Evolutionary conservation across 2,329 filamentous ascomycete species (phyloP).

Genomic region (Hypoxylon rubiginosum): DNA sequence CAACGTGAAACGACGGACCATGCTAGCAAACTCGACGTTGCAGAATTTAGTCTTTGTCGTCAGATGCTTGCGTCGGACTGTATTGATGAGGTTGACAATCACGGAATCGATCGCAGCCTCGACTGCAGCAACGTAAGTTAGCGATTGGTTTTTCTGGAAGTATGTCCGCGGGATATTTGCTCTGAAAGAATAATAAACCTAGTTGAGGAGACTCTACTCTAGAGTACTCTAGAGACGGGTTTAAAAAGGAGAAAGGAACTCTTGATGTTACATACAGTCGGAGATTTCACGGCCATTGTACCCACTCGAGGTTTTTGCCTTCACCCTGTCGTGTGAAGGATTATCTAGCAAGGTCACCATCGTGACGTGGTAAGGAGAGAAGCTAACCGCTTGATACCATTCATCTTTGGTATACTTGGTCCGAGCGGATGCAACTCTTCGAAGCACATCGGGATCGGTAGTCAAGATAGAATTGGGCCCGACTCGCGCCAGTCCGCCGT

Average conservation of each 20-base stretch:
- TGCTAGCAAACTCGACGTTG: slow-evolving; percentile 35
- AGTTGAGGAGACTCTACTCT: no score
- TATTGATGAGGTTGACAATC: slow-evolving; percentile 33
- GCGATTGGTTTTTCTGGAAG: background rate
- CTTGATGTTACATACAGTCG: slow-evolving; percentile 1
- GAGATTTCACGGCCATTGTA: slow-evolving; percentile 43
- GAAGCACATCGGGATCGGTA: slow-evolving; percentile 55
- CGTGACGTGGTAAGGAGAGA: slow-evolving; percentile 60
- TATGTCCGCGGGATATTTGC: no score
- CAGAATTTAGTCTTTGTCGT: slow-evolving; percentile 5
- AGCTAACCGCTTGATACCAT: slow-evolving; percentile 36
- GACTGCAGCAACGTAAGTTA: slow-evolving; percentile 3
- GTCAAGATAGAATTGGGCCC: slow-evolving; percentile 58
- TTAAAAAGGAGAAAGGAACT: background rate
- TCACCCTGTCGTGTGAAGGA: slow-evolving; percentile 55
- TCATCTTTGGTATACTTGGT: slow-evolving; percentile 37
- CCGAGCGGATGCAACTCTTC: slow-evolving; percentile 51
- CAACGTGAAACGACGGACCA: slow-evolving; percentile 41
- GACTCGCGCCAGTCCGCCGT: slow-evolving; percentile 55
- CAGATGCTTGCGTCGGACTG: slow-evolving; percentile 42
- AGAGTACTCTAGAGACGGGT: background rate
- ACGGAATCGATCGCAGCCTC: slow-evolving; percentile 40
- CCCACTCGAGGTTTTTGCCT: slow-evolving; percentile 39
- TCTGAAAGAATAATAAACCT: no score
- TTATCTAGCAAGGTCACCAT: slow-evolving; percentile 63